Base-by-base conservation (phyloP, 2,329 filamentous ascomycete species). In the Aureobasidium subglaciale region DNA sequence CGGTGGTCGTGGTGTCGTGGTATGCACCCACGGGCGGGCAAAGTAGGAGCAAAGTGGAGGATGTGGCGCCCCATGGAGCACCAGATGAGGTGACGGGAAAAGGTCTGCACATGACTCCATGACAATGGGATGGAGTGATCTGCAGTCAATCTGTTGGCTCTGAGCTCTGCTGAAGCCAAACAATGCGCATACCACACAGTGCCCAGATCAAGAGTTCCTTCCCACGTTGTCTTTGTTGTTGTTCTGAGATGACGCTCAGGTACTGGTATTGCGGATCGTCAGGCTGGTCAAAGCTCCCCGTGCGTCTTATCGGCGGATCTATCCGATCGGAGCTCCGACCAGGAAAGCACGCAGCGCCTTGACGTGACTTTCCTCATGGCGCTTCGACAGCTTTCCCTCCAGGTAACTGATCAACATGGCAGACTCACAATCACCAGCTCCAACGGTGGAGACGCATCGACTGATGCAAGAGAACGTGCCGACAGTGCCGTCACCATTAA, bases 401-500 rank as follows among this genome's bases (percentile, higher is more conserved):
- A 38, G 8, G 32, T 27, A 20, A 9, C 30, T 16, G 24, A 41
- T 32, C 38, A 24, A 8, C 37, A 54, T 54, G 50, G 10, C 37
- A 7, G 50, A 43, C 3, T 42, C 50, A 22, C 37, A 54, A 27
- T 54, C 50, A 13, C 50, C 50, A 16, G 38, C 50, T 16, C 50
- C 50, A 6, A 27, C 38, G 40, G 18, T 18, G 4, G 50, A 54
- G 5, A 38, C 50, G 4, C n/a, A 32, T 20, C 50, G 50, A 13
- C 29, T 35, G 50, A 7, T 38, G 59, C 85, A 88, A 63, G 82
- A 82, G 65, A 84, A 90, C 69, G 79, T 79, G 59, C 87, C 87
- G 4, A 78, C 83, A 11, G 77, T 90, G 2, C 83, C 87, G 2
- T 91, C 87, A 10, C 87, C 87, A 25, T 79, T 91, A 59, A 90